Evolutionary conservation across 495 filamentous ascomycete genomes (phyloP).

Genomic region (Astrothelium macrocarpum): DNA sequence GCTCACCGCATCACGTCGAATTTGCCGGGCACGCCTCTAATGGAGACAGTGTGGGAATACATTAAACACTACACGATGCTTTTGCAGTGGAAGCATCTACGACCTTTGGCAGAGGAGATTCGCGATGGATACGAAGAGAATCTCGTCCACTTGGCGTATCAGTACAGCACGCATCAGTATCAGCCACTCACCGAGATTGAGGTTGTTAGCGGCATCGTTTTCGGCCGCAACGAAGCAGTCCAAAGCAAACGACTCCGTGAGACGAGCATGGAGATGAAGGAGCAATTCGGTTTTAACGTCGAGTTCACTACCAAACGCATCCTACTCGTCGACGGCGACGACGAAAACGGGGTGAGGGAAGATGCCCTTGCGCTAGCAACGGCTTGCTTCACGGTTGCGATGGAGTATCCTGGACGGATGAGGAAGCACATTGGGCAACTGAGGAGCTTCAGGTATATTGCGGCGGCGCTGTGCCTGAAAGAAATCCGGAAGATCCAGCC

Average conservation of each 20-base stretch:
- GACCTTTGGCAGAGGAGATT: slow-evolving; percentile 39
- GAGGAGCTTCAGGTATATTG: slow-evolving; percentile 41
- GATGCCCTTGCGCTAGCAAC: slow-evolving; percentile 41
- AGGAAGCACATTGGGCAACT: slow-evolving; percentile 26
- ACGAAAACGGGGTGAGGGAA: slow-evolving; percentile 18
- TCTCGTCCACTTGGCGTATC: slow-evolving; percentile 45
- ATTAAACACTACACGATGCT: slow-evolving; percentile 31
- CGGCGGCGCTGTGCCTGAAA: slow-evolving; percentile 35
- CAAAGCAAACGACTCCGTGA: slow-evolving; percentile 57
- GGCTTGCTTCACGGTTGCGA: slow-evolving; percentile 40
- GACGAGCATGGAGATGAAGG: slow-evolving; percentile 47
- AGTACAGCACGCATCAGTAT: slow-evolving; percentile 48
- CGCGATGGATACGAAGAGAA: slow-evolving; percentile 57
- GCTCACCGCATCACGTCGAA: slow-evolving; percentile 15
- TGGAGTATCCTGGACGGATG: slow-evolving; percentile 20
- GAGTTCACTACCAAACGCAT: slow-evolving; percentile 40
- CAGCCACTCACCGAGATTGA: slow-evolving; percentile 60
- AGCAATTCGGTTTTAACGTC: slow-evolving; percentile 48
- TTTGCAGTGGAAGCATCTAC: slow-evolving; percentile 34
- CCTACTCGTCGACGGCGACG: slow-evolving; percentile 29
- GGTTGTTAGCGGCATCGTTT: slow-evolving; percentile 63
- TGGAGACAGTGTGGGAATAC: slow-evolving; percentile 39
- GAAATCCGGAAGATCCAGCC: slow-evolving; percentile 27
- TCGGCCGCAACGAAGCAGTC: slow-evolving; percentile 48
- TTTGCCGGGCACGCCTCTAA: slow-evolving; percentile 24